phyloP scores from a whole-genome alignment of 140 eudicot genomes.

The Flaveria floridana region DNA sequence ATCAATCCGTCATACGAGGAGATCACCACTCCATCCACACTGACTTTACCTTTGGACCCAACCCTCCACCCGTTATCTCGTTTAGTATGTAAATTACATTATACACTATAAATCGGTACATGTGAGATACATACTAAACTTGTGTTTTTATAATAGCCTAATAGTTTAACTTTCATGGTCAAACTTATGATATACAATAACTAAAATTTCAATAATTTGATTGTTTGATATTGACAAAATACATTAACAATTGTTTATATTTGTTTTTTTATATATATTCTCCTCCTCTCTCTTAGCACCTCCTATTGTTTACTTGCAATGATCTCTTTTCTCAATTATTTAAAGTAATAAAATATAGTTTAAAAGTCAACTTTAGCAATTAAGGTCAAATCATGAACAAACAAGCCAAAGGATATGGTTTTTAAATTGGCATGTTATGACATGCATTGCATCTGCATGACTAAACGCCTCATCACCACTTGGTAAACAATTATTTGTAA shows the following conservation, averaged over 20 bases:
- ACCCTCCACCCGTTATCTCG: no score
- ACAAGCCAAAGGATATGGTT: constrained; percentile 1
- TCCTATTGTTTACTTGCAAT: not conserved
- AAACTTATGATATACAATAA: not conserved
- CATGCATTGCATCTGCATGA: constrained; percentile 7
- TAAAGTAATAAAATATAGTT: not conserved
- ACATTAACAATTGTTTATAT: not conserved
- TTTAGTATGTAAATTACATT: no score
- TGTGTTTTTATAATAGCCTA: not conserved
- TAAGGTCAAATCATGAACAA: not conserved
- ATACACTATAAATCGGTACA: no score
- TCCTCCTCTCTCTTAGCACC: not conserved
- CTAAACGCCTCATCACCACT: not conserved
- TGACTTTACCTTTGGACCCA: no score
- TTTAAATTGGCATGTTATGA: not conserved
- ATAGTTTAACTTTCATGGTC: not conserved
- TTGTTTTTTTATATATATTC: not conserved
- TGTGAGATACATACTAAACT: not conserved
- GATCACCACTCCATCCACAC: no score
- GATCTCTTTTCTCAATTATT: constrained; percentile 2
- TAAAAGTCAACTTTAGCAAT: constrained; percentile 5
- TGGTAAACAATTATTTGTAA: not conserved
- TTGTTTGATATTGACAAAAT: not conserved
- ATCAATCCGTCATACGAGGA: no score
- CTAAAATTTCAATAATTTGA: not conserved